These are phyloP conservation scores for Sporothrix mexicana DNA, from an alignment of 2,329 filamentous ascomycete genomes.

Conservation along the genomic window DNA sequence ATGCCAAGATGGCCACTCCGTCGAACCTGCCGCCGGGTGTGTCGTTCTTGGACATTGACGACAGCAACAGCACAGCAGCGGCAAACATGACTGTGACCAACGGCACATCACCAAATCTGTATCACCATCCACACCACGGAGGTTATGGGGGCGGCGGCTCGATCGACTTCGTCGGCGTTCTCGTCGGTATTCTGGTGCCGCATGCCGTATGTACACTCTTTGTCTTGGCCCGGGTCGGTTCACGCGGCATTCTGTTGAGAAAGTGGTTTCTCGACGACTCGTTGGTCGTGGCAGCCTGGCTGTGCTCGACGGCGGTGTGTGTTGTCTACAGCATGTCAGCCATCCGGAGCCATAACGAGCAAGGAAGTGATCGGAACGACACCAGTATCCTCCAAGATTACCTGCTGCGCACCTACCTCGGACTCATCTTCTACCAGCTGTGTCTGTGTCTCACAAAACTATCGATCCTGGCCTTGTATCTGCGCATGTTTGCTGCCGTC, in stretches of 20 bases:
- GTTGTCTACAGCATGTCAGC: slow-evolving; percentile 44
- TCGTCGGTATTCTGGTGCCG: slow-evolving; percentile 45
- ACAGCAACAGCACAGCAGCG: not conserved
- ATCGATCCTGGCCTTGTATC: slow-evolving; percentile 49
- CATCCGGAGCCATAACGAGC: slow-evolving; percentile 34
- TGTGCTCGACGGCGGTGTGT: slow-evolving; percentile 45
- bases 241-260: slow-evolving; percentile 42
- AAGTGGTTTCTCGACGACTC: slow-evolving; percentile 47
- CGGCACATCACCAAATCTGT: not conserved
- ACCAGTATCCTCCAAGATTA: slow-evolving; percentile 37
- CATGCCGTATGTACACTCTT: slow-evolving; percentile 45
- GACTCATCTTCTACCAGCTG: slow-evolving; percentile 49
- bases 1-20: slow-evolving; percentile 25
- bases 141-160: not conserved
- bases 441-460: slow-evolving; percentile 50
- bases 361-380: not conserved
- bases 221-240: slow-evolving; percentile 42
- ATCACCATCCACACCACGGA: slow-evolving; percentile 24
- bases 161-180: slow-evolving; percentile 40
- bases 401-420: slow-evolving; percentile 44
- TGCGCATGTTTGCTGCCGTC: slow-evolving; percentile 43
- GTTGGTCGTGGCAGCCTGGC: slow-evolving; percentile 44
- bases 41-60: not conserved
- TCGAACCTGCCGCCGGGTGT: not conserved
- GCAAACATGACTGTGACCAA: slow-evolving; percentile 1